Evolutionary conservation across 2,329 filamentous ascomycete genomes (phyloP), one percentile per base, ranked within the genome.

Genomic region (Moelleriella libera): DNA sequence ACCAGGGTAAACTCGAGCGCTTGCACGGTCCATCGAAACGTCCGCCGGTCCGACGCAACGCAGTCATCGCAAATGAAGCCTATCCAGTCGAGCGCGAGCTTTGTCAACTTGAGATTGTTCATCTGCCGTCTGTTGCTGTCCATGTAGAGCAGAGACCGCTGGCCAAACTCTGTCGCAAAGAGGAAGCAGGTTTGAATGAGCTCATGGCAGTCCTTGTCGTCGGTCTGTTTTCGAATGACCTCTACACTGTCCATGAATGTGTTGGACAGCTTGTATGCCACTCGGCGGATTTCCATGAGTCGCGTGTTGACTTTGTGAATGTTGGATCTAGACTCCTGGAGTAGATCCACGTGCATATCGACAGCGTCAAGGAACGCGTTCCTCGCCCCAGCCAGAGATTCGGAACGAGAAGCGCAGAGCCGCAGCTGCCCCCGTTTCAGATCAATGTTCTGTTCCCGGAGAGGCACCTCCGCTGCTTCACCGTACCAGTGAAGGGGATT

Each of bases 171-270:
- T 0, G 92, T 97, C n/a, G 92, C 92, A 58, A 97, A 98, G 41
- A 94, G 85, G 63, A 97, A 98, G 66, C 90, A 98, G 5, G 88
- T 94, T 64, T 98, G 92, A 53, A 98, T 92, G 31, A 98, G 78
- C 59, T 98, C 92, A 57, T 95, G 88, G 61, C 90, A 95, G 54
- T 92, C 84, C 53, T 90, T 77, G 7, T 83, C 86, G 49, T 77
- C 75, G 1, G 88, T 88, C 64, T 98, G 90, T 55, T 81, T 82
- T 53, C 88, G 78, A 53, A 98, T 92, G 52, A 87, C 88, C 61
- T 94, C 88, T 43, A 98, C 92, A 60, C 88, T 96, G 64, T 97
- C 90, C 88, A 98, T 96, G 65, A 98, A 97, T 6, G 88, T 88
- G 66, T 96, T 97, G 46, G 88, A 95, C 42, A 98, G 74, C 64